phyloP scores from a whole-genome alignment of 2,329 filamentous ascomycete species.

The Ophiobolus disseminans region DNA sequence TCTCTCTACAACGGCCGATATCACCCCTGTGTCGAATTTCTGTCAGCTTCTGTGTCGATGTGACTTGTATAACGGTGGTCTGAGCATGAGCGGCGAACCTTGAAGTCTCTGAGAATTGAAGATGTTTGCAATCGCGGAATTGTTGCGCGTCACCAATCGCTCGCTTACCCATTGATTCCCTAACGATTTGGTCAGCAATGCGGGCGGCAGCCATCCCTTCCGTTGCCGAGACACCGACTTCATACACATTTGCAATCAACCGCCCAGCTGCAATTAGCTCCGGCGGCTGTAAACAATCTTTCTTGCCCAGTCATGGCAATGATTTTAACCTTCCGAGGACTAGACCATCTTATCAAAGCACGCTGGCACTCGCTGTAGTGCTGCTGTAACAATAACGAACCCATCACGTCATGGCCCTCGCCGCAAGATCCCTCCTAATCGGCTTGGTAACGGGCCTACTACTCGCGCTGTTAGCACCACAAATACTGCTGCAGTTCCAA shows the following conservation, averaged over 20 bases:
- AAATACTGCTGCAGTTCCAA: slow-evolving; percentile 23
- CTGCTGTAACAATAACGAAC: slow-evolving; percentile 8
- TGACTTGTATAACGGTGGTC: too few relatives aligned
- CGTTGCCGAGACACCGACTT: background rate
- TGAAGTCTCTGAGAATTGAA: too few relatives aligned
- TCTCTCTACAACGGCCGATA: too few relatives aligned
- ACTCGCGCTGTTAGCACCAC: slow-evolving; percentile 35
- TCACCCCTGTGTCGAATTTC: too few relatives aligned
- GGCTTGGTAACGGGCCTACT: slow-evolving; percentile 36
- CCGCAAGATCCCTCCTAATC: slow-evolving; percentile 26
- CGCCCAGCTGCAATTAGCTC: background rate
- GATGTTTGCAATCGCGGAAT: background rate
- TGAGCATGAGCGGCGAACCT: too few relatives aligned
- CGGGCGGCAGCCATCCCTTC: background rate
- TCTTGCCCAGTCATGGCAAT: background rate
- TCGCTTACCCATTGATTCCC: background rate
- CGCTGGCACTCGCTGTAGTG: background rate
- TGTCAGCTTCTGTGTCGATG: too few relatives aligned
- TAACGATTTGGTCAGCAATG: background rate
- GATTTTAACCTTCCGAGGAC: background rate
- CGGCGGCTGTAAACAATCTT: background rate
- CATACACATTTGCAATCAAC: background rate
- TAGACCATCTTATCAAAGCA: slow-evolving; percentile 1
- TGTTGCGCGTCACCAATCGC: background rate
- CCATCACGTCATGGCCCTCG: slow-evolving; percentile 26